Evolutionary conservation across 192 early-diverging fungal species (phyloP).

Genomic region (Phlyctochytrium arcticum): DNA sequence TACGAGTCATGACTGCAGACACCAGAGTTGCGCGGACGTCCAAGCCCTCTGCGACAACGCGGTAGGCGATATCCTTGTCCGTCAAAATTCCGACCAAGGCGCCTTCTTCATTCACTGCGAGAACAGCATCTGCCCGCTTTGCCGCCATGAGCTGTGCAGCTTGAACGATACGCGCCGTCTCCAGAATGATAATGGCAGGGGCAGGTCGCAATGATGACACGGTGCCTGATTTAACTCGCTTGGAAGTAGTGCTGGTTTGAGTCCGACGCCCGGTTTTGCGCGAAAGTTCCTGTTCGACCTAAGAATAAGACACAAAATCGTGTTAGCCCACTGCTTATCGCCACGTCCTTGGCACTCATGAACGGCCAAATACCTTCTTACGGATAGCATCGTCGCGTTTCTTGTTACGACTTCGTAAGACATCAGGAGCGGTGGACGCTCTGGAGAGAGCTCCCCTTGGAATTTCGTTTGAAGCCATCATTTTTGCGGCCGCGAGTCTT

Average conservation of each 20-base stretch:
- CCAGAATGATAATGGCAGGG: constrained; percentile 72
- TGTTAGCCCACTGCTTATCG: too few relatives aligned
- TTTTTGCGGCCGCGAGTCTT: too few relatives aligned
- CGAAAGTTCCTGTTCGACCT: constrained; percentile 42
- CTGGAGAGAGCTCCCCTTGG: background rate
- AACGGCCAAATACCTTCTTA: constrained; percentile 25
- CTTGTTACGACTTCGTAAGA: constrained; percentile 32
- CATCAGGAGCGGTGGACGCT: constrained; percentile 13
- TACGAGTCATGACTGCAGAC: constrained; percentile 82
- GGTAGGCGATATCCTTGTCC: constrained; percentile 95
- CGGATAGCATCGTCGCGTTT: constrained; percentile 43
- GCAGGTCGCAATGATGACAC: constrained; percentile 85
- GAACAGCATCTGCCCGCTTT: constrained; percentile 90
- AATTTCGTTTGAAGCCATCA: constrained; percentile 17
- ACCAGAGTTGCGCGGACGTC: constrained; percentile 56
- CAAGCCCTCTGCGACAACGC: constrained; percentile 82
- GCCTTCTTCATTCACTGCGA: constrained; percentile 89
- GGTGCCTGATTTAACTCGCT: constrained; percentile 62
- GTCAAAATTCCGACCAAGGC: constrained; percentile 94
- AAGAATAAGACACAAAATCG: background rate
- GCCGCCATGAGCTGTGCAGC: constrained; percentile 79
- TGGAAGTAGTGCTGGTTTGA: constrained; percentile 1
- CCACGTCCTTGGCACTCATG: background rate
- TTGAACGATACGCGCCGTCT: constrained; percentile 45
- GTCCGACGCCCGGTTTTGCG: constrained; percentile 21